phyloP scores from a whole-genome alignment of 306 rosid genomes.

The Adenanthera pavonina region DNA sequence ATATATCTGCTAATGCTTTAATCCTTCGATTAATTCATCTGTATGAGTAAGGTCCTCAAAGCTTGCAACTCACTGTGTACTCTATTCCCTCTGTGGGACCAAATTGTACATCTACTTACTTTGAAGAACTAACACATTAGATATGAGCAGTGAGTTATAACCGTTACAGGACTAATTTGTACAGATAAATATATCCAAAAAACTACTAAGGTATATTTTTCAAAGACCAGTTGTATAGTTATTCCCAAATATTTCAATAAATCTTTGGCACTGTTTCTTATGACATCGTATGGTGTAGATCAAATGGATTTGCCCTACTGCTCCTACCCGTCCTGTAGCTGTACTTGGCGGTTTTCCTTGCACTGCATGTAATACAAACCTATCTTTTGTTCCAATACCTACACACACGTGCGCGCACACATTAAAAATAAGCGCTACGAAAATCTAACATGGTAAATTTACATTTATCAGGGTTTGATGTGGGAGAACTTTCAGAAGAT shows the following conservation, averaged over 20 bases:
- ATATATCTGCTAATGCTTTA: neutral
- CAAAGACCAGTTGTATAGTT: too few species aligned
- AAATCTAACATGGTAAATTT: conserved; percentile 33
- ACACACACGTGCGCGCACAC: neutral
- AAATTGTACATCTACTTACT: too few species aligned
- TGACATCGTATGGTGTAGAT: conserved; percentile 59
- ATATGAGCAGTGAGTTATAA: neutral
- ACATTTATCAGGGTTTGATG: conserved; percentile 82
- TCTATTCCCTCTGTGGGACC: neutral
- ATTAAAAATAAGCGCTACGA: neutral
- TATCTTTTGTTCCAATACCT: conserved; percentile 14
- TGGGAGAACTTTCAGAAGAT: conserved; percentile 93
- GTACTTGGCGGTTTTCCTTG: conserved; percentile 93
- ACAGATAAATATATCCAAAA: neutral
- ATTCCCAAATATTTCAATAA: conserved; percentile 5
- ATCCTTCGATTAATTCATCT: neutral
- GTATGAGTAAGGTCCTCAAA: neutral
- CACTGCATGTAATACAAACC: conserved; percentile 78
- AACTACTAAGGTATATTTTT: too few species aligned
- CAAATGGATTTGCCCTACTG: conserved; percentile 99
- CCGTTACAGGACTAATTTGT: neutral
- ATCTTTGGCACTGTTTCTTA: conserved; percentile 28
- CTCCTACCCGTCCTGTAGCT: conserved; percentile 96
- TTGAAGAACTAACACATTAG: neutral
- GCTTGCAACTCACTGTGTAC: neutral